Percentiles rank a stretch among this genome's conserved stretches.
phyloP scores from a whole-genome alignment of 169 alveolate genomes.

The Amoebophrya sp. region DNA sequence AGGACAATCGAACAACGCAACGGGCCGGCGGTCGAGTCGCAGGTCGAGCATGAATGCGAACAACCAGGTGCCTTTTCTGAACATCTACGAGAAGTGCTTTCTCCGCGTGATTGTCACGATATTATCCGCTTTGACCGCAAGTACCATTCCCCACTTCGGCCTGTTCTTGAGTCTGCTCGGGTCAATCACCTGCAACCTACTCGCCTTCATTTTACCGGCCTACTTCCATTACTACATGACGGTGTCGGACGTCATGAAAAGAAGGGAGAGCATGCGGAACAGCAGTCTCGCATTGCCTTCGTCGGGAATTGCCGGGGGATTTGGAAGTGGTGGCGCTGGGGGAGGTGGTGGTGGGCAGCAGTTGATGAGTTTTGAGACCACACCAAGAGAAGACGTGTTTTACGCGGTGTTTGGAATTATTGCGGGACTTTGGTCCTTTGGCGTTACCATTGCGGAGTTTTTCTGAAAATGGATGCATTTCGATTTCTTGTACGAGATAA shows the following conservation, averaged over 20 bases:
- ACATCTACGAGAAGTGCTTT: neutral
- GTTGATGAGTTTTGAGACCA: too few species aligned
- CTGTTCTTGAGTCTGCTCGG: slow-evolving; percentile 23
- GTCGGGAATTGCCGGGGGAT: too few species aligned
- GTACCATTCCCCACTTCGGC: slow-evolving; percentile 33
- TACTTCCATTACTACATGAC: slow-evolving; percentile 25
- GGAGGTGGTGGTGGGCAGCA: too few species aligned
- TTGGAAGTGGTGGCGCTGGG: too few species aligned
- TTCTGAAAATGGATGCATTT: too few species aligned
- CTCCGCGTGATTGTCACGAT: neutral
- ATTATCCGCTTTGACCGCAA: neutral
- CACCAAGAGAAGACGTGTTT: neutral
- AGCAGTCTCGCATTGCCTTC: neutral
- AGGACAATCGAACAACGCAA: too few species aligned
- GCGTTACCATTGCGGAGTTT: slow-evolving; percentile 4
- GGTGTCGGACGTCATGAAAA: neutral
- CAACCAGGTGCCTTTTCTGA: neutral
- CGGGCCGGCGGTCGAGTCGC: too few species aligned
- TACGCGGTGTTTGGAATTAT: neutral
- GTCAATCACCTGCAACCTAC: slow-evolving; percentile 18
- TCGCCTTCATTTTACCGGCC: slow-evolving; percentile 38
- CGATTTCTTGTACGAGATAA: too few species aligned
- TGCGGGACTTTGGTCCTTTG: slow-evolving; percentile 32
- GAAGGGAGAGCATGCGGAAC: neutral
- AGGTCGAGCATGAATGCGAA: too few species aligned